Evolutionary conservation across 352 stramenopile genomes (phyloP).

Genomic region (Thalassiosira mediterranea): DNA sequence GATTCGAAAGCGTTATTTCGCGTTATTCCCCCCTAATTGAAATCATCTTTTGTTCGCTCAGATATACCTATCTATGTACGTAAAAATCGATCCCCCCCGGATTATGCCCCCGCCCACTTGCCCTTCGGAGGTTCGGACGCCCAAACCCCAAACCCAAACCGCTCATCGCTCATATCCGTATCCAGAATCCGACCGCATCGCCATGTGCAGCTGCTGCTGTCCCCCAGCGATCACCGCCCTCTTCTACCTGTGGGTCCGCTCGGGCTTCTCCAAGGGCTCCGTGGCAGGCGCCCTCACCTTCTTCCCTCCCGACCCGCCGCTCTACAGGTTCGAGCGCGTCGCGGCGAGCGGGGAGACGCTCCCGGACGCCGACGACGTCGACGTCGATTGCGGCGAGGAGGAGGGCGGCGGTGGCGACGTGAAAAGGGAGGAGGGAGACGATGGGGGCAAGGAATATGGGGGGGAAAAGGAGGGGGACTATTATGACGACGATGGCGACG

Average conservation of each 20-base stretch:
- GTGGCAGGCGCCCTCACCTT: constrained; percentile 79
- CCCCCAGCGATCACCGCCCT: constrained; percentile 73
- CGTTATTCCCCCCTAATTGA: too few species aligned
- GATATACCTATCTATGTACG: too few species aligned
- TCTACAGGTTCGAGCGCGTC: constrained; percentile 77
- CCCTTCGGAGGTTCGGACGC: too few species aligned
- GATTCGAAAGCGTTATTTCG: too few species aligned
- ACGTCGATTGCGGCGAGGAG: constrained; percentile 13
- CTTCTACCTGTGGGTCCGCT: constrained; percentile 77
- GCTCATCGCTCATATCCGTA: too few species aligned
- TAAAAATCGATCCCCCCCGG: too few species aligned
- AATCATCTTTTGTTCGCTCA: too few species aligned
- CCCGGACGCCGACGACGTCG: constrained; percentile 33
- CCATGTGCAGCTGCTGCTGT: constrained; percentile 70
- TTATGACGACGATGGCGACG: constrained; percentile 28
- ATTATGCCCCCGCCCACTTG: too few species aligned
- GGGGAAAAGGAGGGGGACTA: constrained; percentile 20
- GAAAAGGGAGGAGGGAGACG: not conserved
- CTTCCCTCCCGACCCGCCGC: constrained; percentile 71
- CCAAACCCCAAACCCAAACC: too few species aligned
- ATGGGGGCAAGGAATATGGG: constrained; percentile 14
- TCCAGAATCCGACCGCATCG: too few species aligned
- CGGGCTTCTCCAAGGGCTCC: constrained; percentile 62
- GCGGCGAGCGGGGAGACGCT: constrained; percentile 56
- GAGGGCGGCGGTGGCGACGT: constrained; percentile 1